Conservation (phyloP, 1,284 basidiomycete genomes). For the Crucibulum cyathiforme region DNA sequence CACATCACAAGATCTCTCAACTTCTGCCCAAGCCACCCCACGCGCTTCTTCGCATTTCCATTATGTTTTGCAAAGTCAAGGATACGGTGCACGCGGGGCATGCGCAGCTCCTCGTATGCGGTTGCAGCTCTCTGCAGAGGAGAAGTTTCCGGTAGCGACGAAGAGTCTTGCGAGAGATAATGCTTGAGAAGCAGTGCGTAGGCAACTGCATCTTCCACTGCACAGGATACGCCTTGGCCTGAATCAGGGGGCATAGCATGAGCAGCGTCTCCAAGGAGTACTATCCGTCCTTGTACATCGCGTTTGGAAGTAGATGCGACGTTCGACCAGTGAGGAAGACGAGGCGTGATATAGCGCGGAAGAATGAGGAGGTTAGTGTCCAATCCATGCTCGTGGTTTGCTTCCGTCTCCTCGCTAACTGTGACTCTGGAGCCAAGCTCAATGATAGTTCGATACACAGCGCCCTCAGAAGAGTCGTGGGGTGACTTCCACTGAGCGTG, state of each 20-base stretch:
- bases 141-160: neutral
- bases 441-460: constrained; percentile 34
- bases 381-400: neutral
- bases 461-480: constrained; percentile 4
- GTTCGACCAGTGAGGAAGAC: constrained; percentile 33
- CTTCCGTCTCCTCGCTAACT: neutral
- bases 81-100: constrained; percentile 38
- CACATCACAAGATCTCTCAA: constrained; percentile 39
- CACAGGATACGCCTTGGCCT: constrained; percentile 40
- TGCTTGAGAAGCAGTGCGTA: constrained; percentile 34
- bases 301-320: constrained; percentile 12
- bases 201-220: constrained; percentile 36
- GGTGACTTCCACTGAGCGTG: constrained; percentile 41
- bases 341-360: constrained; percentile 39
- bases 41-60: constrained; percentile 35
- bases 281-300: constrained; percentile 19
- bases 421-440: constrained; percentile 27
- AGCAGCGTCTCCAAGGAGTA: constrained; percentile 40
- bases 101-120: constrained; percentile 40
- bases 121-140: constrained; percentile 22
- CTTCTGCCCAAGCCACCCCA: constrained; percentile 30
- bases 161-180: constrained; percentile 6
- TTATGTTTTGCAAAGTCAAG: constrained; percentile 36
- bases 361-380: constrained; percentile 31
- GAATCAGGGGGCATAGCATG: constrained; percentile 41